Conservation (phyloP, 495 filamentous ascomycete species). For the Neurospora sp. region DNA sequence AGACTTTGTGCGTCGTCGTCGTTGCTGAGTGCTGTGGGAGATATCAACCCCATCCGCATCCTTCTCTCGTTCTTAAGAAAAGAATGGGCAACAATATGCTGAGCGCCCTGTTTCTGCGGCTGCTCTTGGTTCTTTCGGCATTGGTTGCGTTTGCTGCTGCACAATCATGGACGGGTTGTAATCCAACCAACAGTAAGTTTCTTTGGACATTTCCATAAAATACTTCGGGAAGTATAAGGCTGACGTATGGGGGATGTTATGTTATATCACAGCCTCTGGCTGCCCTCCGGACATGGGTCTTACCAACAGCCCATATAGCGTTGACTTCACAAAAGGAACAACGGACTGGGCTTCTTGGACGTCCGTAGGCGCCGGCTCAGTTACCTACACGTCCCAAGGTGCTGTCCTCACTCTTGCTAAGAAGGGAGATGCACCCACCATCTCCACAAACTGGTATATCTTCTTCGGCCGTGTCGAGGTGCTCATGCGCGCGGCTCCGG, state of each 20-base stretch:
- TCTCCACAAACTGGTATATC: conserved; percentile 60
- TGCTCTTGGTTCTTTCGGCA: neutral
- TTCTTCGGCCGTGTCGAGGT: conserved; percentile 67
- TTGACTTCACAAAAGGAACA: conserved; percentile 52
- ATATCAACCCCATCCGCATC: neutral
- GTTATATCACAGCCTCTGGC: neutral
- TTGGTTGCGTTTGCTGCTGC: neutral
- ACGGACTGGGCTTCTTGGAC: conserved; percentile 50
- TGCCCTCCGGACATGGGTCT: conserved; percentile 11
- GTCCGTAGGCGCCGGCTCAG: conserved; percentile 41
- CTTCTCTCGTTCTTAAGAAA: neutral
- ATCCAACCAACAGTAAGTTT: conserved; percentile 5
- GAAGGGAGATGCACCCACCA: conserved; percentile 63
- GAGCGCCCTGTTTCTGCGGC: neutral
- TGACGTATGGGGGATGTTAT: neutral
- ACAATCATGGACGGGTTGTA: conserved; percentile 9
- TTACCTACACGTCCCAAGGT: conserved; percentile 53
- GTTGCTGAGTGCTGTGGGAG: neutral
- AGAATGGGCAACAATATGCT: neutral
- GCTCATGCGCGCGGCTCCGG: conserved; percentile 52
- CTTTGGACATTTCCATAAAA: neutral
- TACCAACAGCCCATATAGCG: conserved; percentile 25
- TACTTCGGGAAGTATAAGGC: neutral
- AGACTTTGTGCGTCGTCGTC: neutral
- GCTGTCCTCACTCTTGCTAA: conserved; percentile 63